Base-by-base conservation (phyloP, 768 basidiomycete species). In the Amanita muscaria region DNA sequence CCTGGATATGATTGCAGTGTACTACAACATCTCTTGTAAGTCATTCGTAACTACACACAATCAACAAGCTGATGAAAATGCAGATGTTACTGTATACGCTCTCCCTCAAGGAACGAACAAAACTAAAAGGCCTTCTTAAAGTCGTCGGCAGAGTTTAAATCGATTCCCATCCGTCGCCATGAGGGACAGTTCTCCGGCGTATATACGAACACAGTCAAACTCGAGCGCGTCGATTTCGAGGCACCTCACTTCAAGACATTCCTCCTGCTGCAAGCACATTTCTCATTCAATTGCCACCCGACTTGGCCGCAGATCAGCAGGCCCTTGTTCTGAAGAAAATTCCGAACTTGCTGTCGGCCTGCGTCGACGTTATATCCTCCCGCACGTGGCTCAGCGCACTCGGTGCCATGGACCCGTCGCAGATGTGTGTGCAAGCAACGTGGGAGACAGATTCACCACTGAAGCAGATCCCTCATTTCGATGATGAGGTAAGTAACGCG, bases 211-310 rank as follows among this genome's bases (percentile, higher is more conserved):
- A 93, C 16, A 85, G 94, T 1, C 94, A 98, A 98, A 66, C 74
- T 97, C 32, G 83, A 88, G 39, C 58, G 59, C 1, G 64, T 59
- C 48, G 87, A 97, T 63, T 98, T 90, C 63, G 89, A 92, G 56
- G 85, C 87, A 12, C 96, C 94, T 0, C 83, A 94, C 59, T 98
- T 97, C 83, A 98, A 99, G 69, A 92, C 92, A 0, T 96, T 94
- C 82, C 72, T 98, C 23, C 78, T 98, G 1, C 73, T 99, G 1
- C 93, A 99, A 59, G 92, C 93, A 0, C 94, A 98, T 67, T 99
- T 98, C 67, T 90, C 88, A 1, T 85, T 92, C 6, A 71, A 99
- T 63, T 98, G 2, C 93, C 94, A 1, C 83, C 93, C 10, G 96
- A 98, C 57, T 80, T 98, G 21, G 89, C 82, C 5, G 88, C 90